A percentile compares a stretch with the other conserved stretches of the same genome.
phyloP scores from a whole-genome alignment of 2,329 filamentous ascomycete species.

The Neofusicoccum kwambonambiense region DNA sequence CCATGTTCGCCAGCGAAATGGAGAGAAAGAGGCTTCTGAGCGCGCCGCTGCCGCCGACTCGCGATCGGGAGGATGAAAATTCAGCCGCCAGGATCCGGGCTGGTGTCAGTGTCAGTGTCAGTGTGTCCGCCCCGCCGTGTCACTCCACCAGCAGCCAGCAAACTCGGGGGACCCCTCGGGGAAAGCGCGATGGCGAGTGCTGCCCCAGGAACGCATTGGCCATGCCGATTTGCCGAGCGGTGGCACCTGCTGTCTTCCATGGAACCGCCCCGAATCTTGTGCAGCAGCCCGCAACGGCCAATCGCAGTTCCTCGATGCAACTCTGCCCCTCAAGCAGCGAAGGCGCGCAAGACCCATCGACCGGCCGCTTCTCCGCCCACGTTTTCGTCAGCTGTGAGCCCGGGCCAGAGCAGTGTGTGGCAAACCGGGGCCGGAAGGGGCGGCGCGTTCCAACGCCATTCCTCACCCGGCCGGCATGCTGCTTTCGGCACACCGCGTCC shows the following conservation, averaged over 20 bases:
- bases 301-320: too few species aligned
- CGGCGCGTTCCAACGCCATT: neutral
- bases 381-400: neutral
- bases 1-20: too few species aligned
- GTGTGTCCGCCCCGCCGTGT: neutral
- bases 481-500: neutral
- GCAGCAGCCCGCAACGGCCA: too few species aligned
- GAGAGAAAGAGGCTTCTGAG: too few species aligned
- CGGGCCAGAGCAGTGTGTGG: neutral
- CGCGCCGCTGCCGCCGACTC: too few species aligned
- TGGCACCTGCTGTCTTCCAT: too few species aligned
- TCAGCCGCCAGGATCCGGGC: neutral
- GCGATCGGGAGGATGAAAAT: neutral
- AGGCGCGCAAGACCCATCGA: too few species aligned
- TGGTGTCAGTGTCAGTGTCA: too few species aligned
- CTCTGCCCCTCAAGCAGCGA: too few species aligned
- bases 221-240: neutral
- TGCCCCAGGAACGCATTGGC: neutral
- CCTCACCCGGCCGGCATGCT: neutral
- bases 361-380: too few species aligned
- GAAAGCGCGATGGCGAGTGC: neutral
- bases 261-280: too few species aligned
- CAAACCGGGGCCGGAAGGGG: neutral
- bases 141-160: neutral
- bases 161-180: neutral